These are phyloP conservation scores for Vitis labrusca DNA, from an alignment of 164 flowering plant species.

Conservation along the genomic window DNA sequence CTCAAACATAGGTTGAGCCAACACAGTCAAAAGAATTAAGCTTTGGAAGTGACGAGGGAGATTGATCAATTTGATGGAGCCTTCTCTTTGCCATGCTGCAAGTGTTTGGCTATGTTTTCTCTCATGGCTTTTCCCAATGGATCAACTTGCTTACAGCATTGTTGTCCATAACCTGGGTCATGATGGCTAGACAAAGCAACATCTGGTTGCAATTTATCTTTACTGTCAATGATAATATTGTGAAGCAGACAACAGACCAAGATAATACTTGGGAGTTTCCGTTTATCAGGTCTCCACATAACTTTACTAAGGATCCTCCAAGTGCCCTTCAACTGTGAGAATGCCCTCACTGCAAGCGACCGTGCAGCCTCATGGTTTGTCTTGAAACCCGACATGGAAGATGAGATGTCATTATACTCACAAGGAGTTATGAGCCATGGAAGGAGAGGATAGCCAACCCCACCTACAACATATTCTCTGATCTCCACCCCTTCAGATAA, in stretches of 20 bases:
- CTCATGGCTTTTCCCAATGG: constrained; percentile 43
- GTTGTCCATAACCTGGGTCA: constrained; percentile 66
- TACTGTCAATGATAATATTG: constrained; percentile 75
- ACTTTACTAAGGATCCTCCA: constrained; percentile 96
- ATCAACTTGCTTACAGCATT: constrained; percentile 54
- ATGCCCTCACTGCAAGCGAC: constrained; percentile 60
- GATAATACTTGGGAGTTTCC: constrained; percentile 84
- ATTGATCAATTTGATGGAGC: constrained; percentile 4
- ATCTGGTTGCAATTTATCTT: constrained; percentile 55
- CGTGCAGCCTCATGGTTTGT: constrained; percentile 50
- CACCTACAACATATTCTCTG: constrained; percentile 80
- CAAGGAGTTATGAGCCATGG: constrained; percentile 89
- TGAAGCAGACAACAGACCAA: constrained; percentile 92
- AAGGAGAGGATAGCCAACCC: constrained; percentile 67
- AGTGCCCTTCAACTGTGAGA: constrained; percentile 72
- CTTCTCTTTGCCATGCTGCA: constrained; percentile 18
- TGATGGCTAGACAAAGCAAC: constrained; percentile 70
- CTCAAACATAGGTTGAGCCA: no score
- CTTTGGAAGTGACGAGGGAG: neutral
- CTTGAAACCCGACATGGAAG: constrained; percentile 41
- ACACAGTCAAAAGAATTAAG: neutral
- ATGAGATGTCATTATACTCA: constrained; percentile 29
- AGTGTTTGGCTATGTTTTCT: constrained; percentile 41
- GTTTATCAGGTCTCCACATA: constrained; percentile 96
- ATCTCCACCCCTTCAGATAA: constrained; percentile 44